Evolutionary conservation across 2,329 filamentous ascomycete species (phyloP), one percentile per base, ranked within the genome.

Genomic region (Talaromyces rugulosus): DNA sequence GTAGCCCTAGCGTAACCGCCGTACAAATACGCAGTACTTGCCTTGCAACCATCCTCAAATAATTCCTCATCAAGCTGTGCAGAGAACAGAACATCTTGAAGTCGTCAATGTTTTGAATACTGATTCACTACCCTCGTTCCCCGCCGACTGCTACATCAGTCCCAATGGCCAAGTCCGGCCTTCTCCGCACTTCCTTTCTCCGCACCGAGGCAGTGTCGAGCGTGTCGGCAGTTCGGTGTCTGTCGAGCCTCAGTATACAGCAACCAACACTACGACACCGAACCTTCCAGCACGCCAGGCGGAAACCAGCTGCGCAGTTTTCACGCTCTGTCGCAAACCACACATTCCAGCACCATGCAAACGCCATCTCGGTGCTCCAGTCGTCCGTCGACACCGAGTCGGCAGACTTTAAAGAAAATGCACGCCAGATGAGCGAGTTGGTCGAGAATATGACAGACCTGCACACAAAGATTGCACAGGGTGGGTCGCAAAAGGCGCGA

Each of bases 371-470:
- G 6, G 83, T 91, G 51, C 81, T 98, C 36, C 89, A 87, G 64
- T 91, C 87, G 42, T 80, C 83, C 52, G 85, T 97, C 67, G 94
- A 98, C 75, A 83, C 88, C 2, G 85, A 85, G 4, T 93, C 91
- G 5, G 80, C 87, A 33, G 89, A 91, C 69, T 98, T 90, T 81
- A 85, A 85, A 70, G 89, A 96, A 70, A 98, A 98, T 80, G 85
- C 86, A 68, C 76, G 79, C 61, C 86, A 91, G 65, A 96, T 97
- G 91, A 81, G 81, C 64, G 86, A 90, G 68, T 84, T 92, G 60
- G 87, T 91, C 71, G 79, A 81, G 60, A 84, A 83, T 23, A 83
- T 98, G 70, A 83, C 88, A 63, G 80, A 82, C 59, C 82, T 98
- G 62, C 91, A 94, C 62, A 78, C 81, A 54, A 86, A 83, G 67